Evolutionary conservation across 2,329 filamentous ascomycete species (phyloP).

Genomic region (Ramichloridium luteum): DNA sequence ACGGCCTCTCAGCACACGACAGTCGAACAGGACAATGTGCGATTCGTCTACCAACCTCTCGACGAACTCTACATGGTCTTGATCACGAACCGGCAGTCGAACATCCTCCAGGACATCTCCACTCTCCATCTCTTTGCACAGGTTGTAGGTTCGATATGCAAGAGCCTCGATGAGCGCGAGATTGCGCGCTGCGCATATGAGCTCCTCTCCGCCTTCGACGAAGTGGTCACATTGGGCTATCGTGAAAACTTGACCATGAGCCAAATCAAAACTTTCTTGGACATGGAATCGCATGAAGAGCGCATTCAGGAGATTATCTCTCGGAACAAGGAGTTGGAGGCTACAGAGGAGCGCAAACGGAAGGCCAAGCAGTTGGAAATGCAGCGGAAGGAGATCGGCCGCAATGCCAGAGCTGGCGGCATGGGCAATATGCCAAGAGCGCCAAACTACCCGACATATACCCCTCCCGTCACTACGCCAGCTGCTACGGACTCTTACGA

Average conservation of each 20-base stretch:
- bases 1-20: constrained; percentile 95
- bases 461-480: constrained; percentile 61
- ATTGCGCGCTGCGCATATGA: constrained; percentile 93
- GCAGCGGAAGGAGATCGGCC: constrained; percentile 91
- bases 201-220: constrained; percentile 89
- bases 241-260: constrained; percentile 89
- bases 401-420: constrained; percentile 46
- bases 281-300: constrained; percentile 99
- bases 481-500: constrained; percentile 79
- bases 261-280: constrained; percentile 98
- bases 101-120: constrained; percentile 98
- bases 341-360: constrained; percentile 92
- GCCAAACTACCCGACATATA: constrained; percentile 81
- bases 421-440: constrained; percentile 50
- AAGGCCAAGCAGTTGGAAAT: constrained; percentile 98
- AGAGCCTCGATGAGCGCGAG: constrained; percentile 87
- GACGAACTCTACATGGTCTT: constrained; percentile 99
- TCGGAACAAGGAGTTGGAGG: constrained; percentile 96
- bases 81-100: constrained; percentile 98
- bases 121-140: constrained; percentile 95
- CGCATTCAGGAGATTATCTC: constrained; percentile 95
- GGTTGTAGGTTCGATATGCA: constrained; percentile 93
- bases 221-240: constrained; percentile 91
- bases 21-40: constrained; percentile 97
- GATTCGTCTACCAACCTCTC: constrained; percentile 96